Evolutionary conservation across 345 rosid species (phyloP).

Genomic region (Euphorbia tirucalli): DNA sequence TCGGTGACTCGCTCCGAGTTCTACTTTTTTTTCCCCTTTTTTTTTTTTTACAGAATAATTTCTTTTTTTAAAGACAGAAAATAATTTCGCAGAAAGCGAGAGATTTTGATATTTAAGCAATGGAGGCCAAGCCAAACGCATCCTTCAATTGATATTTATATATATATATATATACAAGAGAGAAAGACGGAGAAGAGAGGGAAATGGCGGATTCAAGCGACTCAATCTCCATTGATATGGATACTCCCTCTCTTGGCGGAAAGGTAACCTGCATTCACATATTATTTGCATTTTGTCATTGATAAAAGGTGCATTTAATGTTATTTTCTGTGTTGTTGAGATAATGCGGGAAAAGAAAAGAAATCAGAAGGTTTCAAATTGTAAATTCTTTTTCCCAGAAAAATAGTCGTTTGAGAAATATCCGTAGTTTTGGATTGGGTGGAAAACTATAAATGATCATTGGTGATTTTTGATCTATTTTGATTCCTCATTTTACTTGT

Average conservation of each 20-base stretch:
- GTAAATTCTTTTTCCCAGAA: not conserved
- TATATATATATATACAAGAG: not conserved
- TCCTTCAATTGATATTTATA: constrained; percentile 10
- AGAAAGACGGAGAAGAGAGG: constrained; percentile 14
- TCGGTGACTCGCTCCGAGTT: constrained; percentile 76
- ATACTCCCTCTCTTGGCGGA: constrained; percentile 57
- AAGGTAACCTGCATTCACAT: constrained; percentile 56
- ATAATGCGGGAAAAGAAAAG: constrained; percentile 26
- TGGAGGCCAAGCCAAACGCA: constrained; percentile 16
- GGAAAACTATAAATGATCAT: not conserved
- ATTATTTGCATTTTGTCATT: too few relatives aligned
- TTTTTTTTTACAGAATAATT: constrained; percentile 12
- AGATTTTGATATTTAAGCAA: constrained; percentile 27
- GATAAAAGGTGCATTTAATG: constrained; percentile 10
- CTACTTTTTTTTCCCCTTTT: not conserved
- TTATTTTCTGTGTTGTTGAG: too few relatives aligned
- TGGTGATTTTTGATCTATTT: not conserved
- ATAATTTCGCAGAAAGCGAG: constrained; percentile 17
- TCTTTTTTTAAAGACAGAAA: constrained; percentile 5
- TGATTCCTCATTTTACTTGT: not conserved
- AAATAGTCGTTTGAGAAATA: too few relatives aligned
- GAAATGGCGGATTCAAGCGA: constrained; percentile 85
- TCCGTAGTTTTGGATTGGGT: not conserved
- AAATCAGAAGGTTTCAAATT: not conserved
- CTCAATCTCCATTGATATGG: constrained; percentile 85